These are phyloP conservation scores for Lodderomyces elongisporus DNA, from an alignment of 1,139 yeast genomes.

Conservation along the genomic window DNA sequence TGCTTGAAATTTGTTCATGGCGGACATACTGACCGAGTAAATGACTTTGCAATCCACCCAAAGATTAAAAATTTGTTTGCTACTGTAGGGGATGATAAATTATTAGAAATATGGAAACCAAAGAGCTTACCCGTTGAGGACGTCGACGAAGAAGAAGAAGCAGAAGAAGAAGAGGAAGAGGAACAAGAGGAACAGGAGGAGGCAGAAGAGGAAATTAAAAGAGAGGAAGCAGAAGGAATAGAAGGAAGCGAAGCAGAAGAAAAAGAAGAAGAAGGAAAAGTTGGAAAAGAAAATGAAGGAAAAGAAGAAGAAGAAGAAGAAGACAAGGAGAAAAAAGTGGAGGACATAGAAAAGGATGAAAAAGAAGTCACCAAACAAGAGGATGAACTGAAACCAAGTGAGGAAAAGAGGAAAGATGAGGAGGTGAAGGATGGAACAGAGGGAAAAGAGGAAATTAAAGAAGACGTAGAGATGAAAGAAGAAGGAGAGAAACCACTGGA, in stretches of 20 bases:
- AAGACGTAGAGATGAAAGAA: background rate
- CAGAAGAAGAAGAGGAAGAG: constrained; percentile 23
- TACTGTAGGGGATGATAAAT: constrained; percentile 49
- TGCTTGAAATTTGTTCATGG: constrained; percentile 55
- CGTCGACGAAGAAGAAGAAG: constrained; percentile 38
- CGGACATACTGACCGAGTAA: constrained; percentile 52
- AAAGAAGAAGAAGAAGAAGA: background rate
- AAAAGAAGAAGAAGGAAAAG: constrained; percentile 1
- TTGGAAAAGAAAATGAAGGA: background rate
- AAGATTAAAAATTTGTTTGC: constrained; percentile 34
- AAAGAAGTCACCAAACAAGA: background rate
- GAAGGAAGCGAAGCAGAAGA: background rate
- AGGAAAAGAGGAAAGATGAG: constrained; percentile 3
- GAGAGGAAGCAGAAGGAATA: background rate
- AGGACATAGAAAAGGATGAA: no score
- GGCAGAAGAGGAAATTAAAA: background rate
- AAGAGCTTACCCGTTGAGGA: constrained; percentile 36
- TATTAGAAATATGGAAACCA: constrained; percentile 53
- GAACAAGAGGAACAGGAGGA: constrained; percentile 2
- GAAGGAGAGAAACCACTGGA: no score
- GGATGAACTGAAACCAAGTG: no score
- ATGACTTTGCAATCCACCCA: constrained; percentile 50
- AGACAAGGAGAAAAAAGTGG: background rate
- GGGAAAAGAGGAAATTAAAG: background rate
- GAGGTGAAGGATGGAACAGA: background rate